Evolutionary conservation across 2,329 filamentous ascomycete genomes (phyloP), one percentile per base, ranked within the genome.

Genomic region (Trematosphaeria pertusa): DNA sequence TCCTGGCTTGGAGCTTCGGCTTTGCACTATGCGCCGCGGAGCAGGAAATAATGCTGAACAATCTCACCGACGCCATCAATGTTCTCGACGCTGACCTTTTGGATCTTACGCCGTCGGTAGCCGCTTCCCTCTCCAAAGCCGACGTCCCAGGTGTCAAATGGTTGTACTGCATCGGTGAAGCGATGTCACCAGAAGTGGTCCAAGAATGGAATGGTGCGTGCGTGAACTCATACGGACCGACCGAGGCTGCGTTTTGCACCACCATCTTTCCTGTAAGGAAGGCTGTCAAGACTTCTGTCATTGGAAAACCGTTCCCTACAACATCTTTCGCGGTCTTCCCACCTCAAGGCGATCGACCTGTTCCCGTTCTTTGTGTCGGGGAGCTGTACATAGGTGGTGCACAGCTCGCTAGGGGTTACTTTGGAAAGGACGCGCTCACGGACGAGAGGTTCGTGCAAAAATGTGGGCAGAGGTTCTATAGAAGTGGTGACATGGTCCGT

Each of bases 381-480:
- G 77, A 80, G 54, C 60, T 80, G 11, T 76, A 72, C 35, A 75
- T 79, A 36, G 73, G 74, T 31, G 77, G 77, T 9, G 62, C 70
- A 8, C 76, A 78, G 52, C 59, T 79, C 4, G 76, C 76, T 14
- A 61, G 73, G 30, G 75, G 72, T 10, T 79, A 79, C 43, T 61
- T 75, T 43, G 64, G 71, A 30, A 72, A 69, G 15, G 5, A 54
- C 7, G 49, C 61, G 32, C 60, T 73, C 7, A 71, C 67, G 2
- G 46, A 55, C 3, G 56, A 69, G 5, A 58, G 51, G 21, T 73
- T 73, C 31, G 54, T 72, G 6, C 42, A 46, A 7, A 54, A 52
- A 22, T 55, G 59, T 43, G 64, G 64, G 1, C 63, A 69, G 31
- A 60, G 63, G 20, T 66, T 72, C 47, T 74, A 73, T 46, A 70